A percentile compares a stretch with the other conserved stretches of the same genome.
Conservation (phyloP, 306 rosid species). For the Sesbania bispinosa region DNA sequence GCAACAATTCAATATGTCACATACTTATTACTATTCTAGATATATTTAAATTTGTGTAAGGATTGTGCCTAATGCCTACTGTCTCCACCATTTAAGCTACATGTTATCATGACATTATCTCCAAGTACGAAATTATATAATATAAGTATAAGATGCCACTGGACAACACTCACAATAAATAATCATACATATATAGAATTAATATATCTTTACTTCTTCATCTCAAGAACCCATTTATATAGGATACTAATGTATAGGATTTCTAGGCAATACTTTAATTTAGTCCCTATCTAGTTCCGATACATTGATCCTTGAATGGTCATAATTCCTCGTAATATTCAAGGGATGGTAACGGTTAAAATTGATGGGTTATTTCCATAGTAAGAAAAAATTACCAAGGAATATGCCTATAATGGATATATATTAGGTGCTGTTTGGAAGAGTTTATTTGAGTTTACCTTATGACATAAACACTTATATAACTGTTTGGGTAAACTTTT, state of each 20-base stretch:
- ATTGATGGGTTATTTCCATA: background rate
- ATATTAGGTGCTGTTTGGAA: too few relatives aligned
- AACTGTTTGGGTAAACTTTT: too few relatives aligned
- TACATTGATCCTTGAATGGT: conserved; percentile 1
- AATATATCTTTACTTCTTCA: conserved; percentile 10
- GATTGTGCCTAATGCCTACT: background rate
- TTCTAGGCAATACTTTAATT: conserved; percentile 15
- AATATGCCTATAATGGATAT: background rate
- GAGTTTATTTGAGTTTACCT: too few relatives aligned
- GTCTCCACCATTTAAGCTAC: conserved; percentile 18
- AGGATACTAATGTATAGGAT: conserved; percentile 3
- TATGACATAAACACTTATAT: too few relatives aligned
- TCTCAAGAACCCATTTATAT: conserved; percentile 15
- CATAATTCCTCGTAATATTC: background rate
- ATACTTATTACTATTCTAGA: background rate
- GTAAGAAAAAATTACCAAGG: background rate
- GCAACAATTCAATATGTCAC: background rate
- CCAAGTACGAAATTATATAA: background rate
- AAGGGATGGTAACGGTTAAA: background rate
- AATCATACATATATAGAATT: background rate
- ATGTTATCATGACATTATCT: background rate
- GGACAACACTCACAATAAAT: background rate
- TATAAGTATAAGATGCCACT: background rate
- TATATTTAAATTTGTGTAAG: background rate
- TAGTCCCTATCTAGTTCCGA: background rate